Evolutionary conservation across 352 stramenopile species (phyloP), one percentile per base, ranked within the genome.

Genomic region (Thalassiosira pacifica): DNA sequence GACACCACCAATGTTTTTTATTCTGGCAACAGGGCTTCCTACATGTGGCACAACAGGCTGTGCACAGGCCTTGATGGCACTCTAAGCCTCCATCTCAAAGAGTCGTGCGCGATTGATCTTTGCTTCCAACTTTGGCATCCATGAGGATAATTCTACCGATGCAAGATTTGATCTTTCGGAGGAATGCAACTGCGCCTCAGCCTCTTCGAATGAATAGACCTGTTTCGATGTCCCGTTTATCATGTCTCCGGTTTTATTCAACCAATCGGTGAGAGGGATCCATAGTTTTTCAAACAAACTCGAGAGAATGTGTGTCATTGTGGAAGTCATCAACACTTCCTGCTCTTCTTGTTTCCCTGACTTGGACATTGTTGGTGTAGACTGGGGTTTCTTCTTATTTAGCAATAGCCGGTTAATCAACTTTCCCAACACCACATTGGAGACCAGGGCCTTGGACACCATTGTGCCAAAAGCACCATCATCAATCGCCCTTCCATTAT

Each of bases 71-170:
- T 76, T 64, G 29, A 94, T 84, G 32, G 86, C 66, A 57, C 68
- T 80, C 76, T 75, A 85, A 52, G 83, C 81, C 60, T 91, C 53
- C 59, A 68, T 72, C 59, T 93, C 87, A 82, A 87, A 91, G 13
- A 60, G 37, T 57, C 71, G 63, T 32, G 88, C 83, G 32, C 79
- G 79, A 22, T 53, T 53, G 0, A 94, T 57, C 55, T 93, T 93
- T 42, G 65, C 45, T 45, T 77, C 27, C 2, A 94, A 61, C 37
- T 76, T 69, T 6, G 66, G 9, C 18, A 69, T 83, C 71, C 70
- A 87, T 3, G 27, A 29, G 4, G 88, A 88, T 26, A 93, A 65
- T 70, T 93, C 82, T 29, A 92, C 60, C 27, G 83, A 34, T 24
- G 29, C 59, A 42, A 95, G 60, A 26, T 55, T 59, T 31, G 48